phyloP scores from a whole-genome alignment of 495 filamentous ascomycete genomes.

The Astrothelium macrocarpum region DNA sequence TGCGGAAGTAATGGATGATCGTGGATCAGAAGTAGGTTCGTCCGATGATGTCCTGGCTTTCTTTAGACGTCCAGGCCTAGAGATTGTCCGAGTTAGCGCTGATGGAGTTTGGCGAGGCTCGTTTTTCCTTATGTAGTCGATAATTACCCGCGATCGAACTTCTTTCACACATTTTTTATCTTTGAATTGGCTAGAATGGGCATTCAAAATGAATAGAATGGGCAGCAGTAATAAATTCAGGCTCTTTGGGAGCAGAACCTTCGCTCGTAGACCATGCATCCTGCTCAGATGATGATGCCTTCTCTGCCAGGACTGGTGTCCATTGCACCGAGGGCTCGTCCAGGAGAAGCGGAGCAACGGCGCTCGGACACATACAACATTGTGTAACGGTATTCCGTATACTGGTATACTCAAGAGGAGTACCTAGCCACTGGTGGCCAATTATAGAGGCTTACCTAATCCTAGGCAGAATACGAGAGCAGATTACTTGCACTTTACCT shows the following conservation, averaged over 20 bases:
- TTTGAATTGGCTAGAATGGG: slow-evolving; percentile 12
- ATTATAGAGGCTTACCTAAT: no score
- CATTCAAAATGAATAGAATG: no score
- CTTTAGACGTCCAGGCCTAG: neutral
- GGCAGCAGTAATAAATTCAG: neutral
- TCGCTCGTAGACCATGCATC: neutral
- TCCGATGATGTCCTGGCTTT: neutral
- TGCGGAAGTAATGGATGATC: neutral
- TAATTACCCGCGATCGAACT: slow-evolving; percentile 15
- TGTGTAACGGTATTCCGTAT: no score
- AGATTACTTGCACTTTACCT: no score
- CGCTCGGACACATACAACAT: no score
- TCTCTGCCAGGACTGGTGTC: slow-evolving; percentile 1
- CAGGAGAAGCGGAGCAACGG: no score
- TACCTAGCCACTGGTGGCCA: no score
- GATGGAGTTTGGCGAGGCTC: neutral
- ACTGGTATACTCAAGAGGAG: no score
- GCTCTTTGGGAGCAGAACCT: neutral
- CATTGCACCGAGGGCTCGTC: no score
- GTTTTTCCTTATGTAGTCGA: slow-evolving; percentile 12
- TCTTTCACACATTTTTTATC: slow-evolving; percentile 8
- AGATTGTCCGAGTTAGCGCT: neutral
- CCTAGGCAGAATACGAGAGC: no score
- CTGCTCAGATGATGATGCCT: neutral
- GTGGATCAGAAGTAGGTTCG: neutral